Conservation (phyloP, 805 yeast genomes). For the Myxozyma sirexii region DNA sequence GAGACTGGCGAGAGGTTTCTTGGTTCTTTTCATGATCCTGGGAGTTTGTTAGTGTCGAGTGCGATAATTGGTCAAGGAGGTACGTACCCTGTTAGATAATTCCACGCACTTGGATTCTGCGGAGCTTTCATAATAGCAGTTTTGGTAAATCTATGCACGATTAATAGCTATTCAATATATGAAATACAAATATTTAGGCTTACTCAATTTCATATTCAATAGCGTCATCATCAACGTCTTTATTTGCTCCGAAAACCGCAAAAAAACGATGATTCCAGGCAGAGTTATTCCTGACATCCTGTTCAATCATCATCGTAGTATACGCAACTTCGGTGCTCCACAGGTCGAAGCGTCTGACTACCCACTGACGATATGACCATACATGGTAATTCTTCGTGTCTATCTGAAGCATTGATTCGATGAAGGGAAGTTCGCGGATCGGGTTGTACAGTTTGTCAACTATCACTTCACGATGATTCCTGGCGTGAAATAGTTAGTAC, state of each 20-base stretch:
- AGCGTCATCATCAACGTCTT: conserved; percentile 24
- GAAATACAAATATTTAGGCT: conserved; percentile 41
- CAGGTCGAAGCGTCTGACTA: conserved; percentile 58
- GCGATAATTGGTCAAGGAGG: not conserved
- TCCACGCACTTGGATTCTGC: conserved; percentile 85
- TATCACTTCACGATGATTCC: conserved; percentile 72
- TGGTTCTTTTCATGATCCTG: conserved; percentile 1
- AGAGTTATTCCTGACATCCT: conserved; percentile 83
- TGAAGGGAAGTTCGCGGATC: conserved; percentile 64
- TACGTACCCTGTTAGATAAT: conserved; percentile 61
- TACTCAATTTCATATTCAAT: conserved; percentile 50
- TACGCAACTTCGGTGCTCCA: conserved; percentile 57
- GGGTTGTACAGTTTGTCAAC: conserved; percentile 36
- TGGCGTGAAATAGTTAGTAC: not conserved
- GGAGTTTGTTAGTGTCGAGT: not conserved
- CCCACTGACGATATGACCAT: conserved; percentile 92
- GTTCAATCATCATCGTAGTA: conserved; percentile 51
- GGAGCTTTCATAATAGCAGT: conserved; percentile 62
- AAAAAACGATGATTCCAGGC: conserved; percentile 91
- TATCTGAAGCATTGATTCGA: conserved; percentile 67
- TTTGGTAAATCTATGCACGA: conserved; percentile 41
- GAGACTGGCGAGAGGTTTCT: conserved; percentile 45
- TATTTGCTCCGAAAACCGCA: conserved; percentile 44
- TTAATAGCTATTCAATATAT: not conserved
- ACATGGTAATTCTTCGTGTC: conserved; percentile 94